These are phyloP conservation scores for Durio zibethinus DNA, from an alignment of 345 rosid genomes.

Conservation along the genomic window DNA sequence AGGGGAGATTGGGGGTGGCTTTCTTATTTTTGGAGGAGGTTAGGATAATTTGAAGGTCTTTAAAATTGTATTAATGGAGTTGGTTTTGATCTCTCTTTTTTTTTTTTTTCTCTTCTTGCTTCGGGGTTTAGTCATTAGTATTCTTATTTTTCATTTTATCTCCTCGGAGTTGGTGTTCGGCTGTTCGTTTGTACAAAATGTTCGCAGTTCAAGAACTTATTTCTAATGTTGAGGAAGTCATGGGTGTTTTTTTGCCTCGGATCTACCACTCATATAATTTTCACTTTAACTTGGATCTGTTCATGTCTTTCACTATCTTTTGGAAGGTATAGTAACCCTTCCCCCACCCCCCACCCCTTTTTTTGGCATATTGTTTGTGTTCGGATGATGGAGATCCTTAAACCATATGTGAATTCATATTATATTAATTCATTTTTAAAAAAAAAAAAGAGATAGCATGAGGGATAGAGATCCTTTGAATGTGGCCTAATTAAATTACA, in stretches of 20 bases:
- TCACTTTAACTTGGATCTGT: constrained; percentile 8
- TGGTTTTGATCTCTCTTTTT: neutral
- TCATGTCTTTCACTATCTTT: neutral
- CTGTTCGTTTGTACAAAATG: constrained; percentile 42
- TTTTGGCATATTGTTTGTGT: neutral
- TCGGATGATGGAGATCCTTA: neutral
- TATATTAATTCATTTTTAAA: no score
- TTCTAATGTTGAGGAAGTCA: constrained; percentile 14
- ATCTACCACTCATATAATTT: neutral
- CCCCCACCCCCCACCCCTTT: no score
- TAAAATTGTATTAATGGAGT: constrained; percentile 7
- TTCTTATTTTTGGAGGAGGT: constrained; percentile 18
- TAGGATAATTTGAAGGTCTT: constrained; percentile 21
- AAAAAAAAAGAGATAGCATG: no score
- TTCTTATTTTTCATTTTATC: constrained; percentile 11
- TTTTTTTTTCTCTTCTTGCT: neutral
- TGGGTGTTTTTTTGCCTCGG: constrained; percentile 13
- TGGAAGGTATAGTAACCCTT: neutral
- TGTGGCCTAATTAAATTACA: neutral
- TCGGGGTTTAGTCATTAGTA: constrained; percentile 8
- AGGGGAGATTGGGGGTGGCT: constrained; percentile 13
- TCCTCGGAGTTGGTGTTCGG: constrained; percentile 31
- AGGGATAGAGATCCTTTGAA: neutral
- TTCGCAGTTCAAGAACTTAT: constrained; percentile 42
- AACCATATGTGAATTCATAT: no score